Conservation (phyloP, 306 rosid genomes). For the Hippophae rhamnoides region DNA sequence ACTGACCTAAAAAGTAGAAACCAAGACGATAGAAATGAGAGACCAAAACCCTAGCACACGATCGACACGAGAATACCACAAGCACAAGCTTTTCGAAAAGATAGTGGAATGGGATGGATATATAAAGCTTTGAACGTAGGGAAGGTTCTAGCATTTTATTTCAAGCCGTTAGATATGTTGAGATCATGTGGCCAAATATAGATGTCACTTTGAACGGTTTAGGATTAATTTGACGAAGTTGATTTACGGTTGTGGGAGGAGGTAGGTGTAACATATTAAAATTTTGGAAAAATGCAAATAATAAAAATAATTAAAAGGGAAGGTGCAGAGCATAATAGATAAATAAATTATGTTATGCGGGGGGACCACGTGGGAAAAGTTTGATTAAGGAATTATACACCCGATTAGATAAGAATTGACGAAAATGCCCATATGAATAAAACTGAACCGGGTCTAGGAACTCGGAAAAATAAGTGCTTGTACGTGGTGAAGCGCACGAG, state of each 20-base stretch:
- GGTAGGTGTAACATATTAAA: conserved; percentile 16
- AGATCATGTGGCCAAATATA: conserved; percentile 16
- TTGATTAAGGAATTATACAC: no score
- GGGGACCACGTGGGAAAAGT: no score
- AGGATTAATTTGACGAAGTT: conserved; percentile 5
- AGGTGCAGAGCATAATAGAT: no score
- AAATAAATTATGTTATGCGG: no score
- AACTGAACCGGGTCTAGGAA: background rate
- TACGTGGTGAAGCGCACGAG: background rate
- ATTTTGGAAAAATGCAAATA: background rate
- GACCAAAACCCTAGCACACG: background rate
- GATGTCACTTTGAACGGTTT: conserved; percentile 4
- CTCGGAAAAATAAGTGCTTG: background rate
- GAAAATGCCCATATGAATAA: background rate
- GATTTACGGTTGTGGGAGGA: background rate
- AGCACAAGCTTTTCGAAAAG: conserved; percentile 12
- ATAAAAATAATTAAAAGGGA: background rate
- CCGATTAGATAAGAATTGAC: no score
- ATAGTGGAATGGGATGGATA: background rate
- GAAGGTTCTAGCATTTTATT: conserved; percentile 27
- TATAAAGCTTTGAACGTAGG: conserved; percentile 1
- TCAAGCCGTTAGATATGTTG: conserved; percentile 21
- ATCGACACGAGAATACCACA: conserved; percentile 12
- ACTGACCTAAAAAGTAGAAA: background rate
- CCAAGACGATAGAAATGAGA: background rate